Evolutionary conservation across 2,329 filamentous ascomycete genomes (phyloP), one percentile per base, ranked within the genome.

Genomic region (Calonectria henricotiae): DNA sequence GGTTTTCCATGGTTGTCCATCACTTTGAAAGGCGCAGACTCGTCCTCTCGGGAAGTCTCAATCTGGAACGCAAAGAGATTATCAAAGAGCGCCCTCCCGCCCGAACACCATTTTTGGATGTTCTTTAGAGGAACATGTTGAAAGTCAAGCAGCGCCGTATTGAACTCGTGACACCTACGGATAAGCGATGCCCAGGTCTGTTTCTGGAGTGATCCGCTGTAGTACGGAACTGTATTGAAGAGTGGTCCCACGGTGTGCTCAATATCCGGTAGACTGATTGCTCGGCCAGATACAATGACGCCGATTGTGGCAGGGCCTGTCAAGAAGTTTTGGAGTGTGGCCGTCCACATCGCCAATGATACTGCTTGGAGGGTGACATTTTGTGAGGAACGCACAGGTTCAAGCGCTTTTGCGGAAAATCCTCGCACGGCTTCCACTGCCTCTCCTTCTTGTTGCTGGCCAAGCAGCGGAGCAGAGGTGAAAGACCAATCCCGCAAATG

Each of bases 171-270:
- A 71, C 93, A 94, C 62, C 85, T 83, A 17, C 83, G 85, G 25
- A 94, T 84, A 1, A 94, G 80, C 0, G 88, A 85, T 0, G 82
- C 79, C 90, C 92, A 94, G 0, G 86, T 89, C 5, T 87, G 83
- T 0, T 81, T 77, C 0, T 80, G 72, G 7, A 82, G 71, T 15
- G 88, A 73, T 6, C 83, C 78, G 39, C 90, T 82, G 65, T 89
- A 86, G 78, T 93, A 94, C 0, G 95, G 94, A 1, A 98, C 84
- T 0, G 95, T 98, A 79, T 98, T 98, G 86, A 98, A 97, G 23
- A 98, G 83, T 0, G 96, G 95, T 0, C 95, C 96, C 47, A 96
- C 88, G 0, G 93, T 89, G 25, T 86, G 79, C 55, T 95, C 92
- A 2, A 91, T 88, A 2, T 86, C 85, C 8, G 91, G 87, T 13